Conservation (phyloP, 1,284 basidiomycete species). For the Gymnopus androsaceus region DNA sequence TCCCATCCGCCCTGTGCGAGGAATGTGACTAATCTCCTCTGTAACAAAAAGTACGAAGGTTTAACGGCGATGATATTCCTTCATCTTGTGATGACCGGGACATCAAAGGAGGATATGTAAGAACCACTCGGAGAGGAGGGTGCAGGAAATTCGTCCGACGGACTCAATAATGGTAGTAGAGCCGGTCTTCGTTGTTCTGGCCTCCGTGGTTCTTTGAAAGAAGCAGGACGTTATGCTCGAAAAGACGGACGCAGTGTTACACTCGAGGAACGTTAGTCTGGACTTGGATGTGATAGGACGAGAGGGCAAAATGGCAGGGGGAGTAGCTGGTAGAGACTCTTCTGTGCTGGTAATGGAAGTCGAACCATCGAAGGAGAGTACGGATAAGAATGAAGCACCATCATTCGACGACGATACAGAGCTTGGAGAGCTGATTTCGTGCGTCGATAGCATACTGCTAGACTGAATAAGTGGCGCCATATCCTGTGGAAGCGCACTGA, state of each 20-base stretch:
- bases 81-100: background rate
- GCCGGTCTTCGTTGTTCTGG: constrained; percentile 2
- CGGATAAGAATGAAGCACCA: constrained; percentile 12
- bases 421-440: constrained; percentile 12
- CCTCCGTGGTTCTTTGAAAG: background rate
- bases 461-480: constrained; percentile 2
- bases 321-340: background rate
- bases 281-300: background rate
- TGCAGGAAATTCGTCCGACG: constrained; percentile 1
- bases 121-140: background rate
- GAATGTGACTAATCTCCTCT: background rate
- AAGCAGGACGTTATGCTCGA: background rate
- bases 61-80: background rate
- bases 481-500: background rate
- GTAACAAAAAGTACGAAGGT: background rate
- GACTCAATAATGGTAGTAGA: constrained; percentile 3
- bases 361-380: constrained; percentile 7
- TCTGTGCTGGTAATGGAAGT: background rate
- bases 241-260: background rate
- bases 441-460: constrained; percentile 11
- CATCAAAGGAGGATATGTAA: background rate
- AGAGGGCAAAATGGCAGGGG: too few species aligned
- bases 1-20: background rate
- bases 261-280: too few species aligned
- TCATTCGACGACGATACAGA: constrained; percentile 13